phyloP scores from a whole-genome alignment of 1,284 basidiomycete genomes.

The Volvariella surrecta region DNA sequence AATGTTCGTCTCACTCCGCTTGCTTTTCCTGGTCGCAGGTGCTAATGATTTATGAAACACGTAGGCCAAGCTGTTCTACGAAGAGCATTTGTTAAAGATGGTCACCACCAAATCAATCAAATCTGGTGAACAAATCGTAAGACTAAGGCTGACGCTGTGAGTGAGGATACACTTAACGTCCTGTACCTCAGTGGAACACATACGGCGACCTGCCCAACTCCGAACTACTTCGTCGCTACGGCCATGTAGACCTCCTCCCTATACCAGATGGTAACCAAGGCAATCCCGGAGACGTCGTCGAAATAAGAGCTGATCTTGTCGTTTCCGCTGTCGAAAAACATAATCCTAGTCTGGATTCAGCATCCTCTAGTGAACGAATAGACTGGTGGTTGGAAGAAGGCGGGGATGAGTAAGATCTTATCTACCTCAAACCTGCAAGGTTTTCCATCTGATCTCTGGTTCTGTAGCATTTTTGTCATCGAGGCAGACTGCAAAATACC shows the following conservation, averaged over 20 bases:
- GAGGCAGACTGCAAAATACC: conserved; percentile 52
- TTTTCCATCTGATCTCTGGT: conserved; percentile 5
- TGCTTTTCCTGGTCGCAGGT: conserved; percentile 2
- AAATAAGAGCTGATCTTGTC: conserved; percentile 76
- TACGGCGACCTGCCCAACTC: conserved; percentile 93
- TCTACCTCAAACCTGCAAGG: conserved; percentile 5
- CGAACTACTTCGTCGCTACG: conserved; percentile 91
- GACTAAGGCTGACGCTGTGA: too few relatives aligned
- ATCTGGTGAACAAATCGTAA: conserved; percentile 83
- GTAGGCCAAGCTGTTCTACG: conserved; percentile 83
- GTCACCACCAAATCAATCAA: conserved; percentile 69
- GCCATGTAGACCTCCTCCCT: conserved; percentile 79
- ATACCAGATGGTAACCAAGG: conserved; percentile 40
- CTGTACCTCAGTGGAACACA: conserved; percentile 73
- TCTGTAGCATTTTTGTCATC: conserved; percentile 50
- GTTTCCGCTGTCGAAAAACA: conserved; percentile 38
- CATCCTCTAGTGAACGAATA: conserved; percentile 48
- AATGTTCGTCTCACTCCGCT: conserved; percentile 53
- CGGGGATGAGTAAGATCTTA: conserved; percentile 73
- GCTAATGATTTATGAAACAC: conserved; percentile 3
- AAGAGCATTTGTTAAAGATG: conserved; percentile 71
- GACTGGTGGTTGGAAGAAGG: conserved; percentile 91
- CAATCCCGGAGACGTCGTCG: conserved; percentile 85
- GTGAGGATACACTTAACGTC: too few relatives aligned
- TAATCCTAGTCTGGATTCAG: conserved; percentile 12